Evolutionary conservation across 2,329 filamentous ascomycete genomes (phyloP), one percentile per base, ranked within the genome.

Genomic region (Botrytis medusae): DNA sequence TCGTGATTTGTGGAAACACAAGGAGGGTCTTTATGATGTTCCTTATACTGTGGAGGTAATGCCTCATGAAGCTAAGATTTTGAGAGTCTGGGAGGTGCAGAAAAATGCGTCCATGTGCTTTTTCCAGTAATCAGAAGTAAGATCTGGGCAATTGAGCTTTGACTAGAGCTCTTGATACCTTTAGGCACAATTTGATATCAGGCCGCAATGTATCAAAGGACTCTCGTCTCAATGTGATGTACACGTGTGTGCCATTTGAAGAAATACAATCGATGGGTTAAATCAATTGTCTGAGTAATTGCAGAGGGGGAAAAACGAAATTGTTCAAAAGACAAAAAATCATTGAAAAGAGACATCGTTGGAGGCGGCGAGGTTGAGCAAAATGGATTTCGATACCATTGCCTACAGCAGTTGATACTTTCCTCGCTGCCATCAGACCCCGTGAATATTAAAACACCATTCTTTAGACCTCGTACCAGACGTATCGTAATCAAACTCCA

Each of bases 1-100:
- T 32, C 68, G 77, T 7, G 77, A 78, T 72, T 44, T 77, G 10
- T 77, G 77, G 76, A 77, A 76, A 59, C 75, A 78, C 25, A 74
- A 76, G 51, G 75, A 77, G 18, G 76, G 76, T 5, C 57, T 73
- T 32, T 77, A 76, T 63, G 76, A 77, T 74, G 64, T 77, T 61
- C 74, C 77, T 3, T 78, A 76, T 51, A 74, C 71, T 8, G 67
- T 74, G 22, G 76, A 78, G 34, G 77, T 77, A 14, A 75, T 76
- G 70, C 72, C 75, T 3, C 75, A 77, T 54, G 76, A 78, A 46
- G 77, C 76, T 16, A 76, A 76, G 59, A 65, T 76, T 34, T 72
- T 78, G 51, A 48, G 77, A 22, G 14, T 78, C 18, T 77, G 71
- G 72, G 57, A 60, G 51, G 57, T 73, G 14, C 48, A 72, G 22